Percentiles rank a stretch among this genome's conserved stretches.
Conservation (phyloP, 2,329 filamentous ascomycete species). For the Apiospora pterosperma region DNA sequence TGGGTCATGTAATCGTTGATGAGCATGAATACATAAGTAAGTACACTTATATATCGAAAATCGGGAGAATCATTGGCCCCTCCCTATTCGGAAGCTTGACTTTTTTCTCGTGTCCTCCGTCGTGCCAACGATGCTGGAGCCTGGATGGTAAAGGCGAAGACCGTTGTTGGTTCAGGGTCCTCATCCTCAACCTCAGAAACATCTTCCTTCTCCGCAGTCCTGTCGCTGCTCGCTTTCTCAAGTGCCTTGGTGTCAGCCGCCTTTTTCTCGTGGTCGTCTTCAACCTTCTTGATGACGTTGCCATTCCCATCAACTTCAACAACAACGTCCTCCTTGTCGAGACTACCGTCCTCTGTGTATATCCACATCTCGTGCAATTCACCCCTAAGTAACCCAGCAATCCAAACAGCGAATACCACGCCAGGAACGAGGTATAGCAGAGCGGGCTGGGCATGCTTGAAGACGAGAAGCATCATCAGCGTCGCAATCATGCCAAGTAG, state of each 20-base stretch:
- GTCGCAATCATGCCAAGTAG: slow-evolving; percentile 73
- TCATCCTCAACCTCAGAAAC: background rate
- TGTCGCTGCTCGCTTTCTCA: background rate
- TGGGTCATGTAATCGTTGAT: background rate
- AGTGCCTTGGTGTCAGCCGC: slow-evolving; percentile 11
- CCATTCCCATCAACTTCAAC: slow-evolving; percentile 52
- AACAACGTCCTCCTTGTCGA: slow-evolving; percentile 52
- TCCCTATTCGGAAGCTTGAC: background rate
- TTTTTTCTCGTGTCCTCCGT: slow-evolving; percentile 1
- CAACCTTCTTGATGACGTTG: slow-evolving; percentile 38
- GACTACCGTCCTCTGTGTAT: slow-evolving; percentile 70
- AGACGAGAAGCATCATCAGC: slow-evolving; percentile 71
- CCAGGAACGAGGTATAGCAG: slow-evolving; percentile 89
- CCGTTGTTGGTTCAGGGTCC: slow-evolving; percentile 7
- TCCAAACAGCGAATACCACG: slow-evolving; percentile 72
- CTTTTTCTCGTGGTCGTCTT: slow-evolving; percentile 24
- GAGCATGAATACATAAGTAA: no score
- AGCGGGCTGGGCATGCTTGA: slow-evolving; percentile 81
- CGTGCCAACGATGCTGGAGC: slow-evolving; percentile 16
- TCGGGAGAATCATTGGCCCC: background rate
- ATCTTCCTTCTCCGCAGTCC: slow-evolving; percentile 23
- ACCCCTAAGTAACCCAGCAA: slow-evolving; percentile 66
- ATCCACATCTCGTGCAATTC: slow-evolving; percentile 75
- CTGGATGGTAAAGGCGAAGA: slow-evolving; percentile 28
- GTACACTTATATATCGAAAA: background rate